Conservation (phyloP, 352 stramenopile species). For the Paralagenidium karlingii region DNA sequence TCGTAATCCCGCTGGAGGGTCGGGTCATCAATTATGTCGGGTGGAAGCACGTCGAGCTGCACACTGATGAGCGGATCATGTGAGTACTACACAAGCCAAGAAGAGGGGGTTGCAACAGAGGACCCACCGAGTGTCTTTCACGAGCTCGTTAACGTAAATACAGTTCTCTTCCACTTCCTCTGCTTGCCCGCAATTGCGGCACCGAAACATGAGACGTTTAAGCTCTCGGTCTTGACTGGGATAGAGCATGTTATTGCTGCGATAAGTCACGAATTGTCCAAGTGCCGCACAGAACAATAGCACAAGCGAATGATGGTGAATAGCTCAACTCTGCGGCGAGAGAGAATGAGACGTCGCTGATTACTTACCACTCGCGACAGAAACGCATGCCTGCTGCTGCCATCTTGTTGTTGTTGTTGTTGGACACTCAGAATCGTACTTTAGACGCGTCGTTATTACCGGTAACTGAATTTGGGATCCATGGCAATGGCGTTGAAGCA, state of each 20-base stretch:
- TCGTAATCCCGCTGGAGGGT: conserved; percentile 83
- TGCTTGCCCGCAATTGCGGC: conserved; percentile 75
- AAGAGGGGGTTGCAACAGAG: background rate
- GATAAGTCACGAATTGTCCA: background rate
- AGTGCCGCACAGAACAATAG: background rate
- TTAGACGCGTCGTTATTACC: too few relatives aligned
- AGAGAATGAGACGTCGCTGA: too few relatives aligned
- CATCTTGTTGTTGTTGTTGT: conserved; percentile 1
- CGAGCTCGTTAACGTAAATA: conserved; percentile 87
- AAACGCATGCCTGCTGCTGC: conserved; percentile 78
- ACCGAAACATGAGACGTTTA: conserved; percentile 74
- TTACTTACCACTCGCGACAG: conserved; percentile 74
- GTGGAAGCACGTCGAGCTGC: conserved; percentile 73
- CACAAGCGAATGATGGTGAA: too few relatives aligned
- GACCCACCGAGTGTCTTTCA: conserved; percentile 75
- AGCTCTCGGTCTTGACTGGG: conserved; percentile 80
- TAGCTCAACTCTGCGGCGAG: too few relatives aligned
- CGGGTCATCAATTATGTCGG: conserved; percentile 80
- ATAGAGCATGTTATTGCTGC: conserved; percentile 88
- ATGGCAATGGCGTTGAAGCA: too few relatives aligned
- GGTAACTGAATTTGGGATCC: too few relatives aligned
- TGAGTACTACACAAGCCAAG: background rate
- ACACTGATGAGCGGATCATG: conserved; percentile 17
- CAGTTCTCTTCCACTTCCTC: conserved; percentile 82
- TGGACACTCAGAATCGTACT: too few relatives aligned